A percentile compares a stretch with the other conserved stretches of the same genome.
These are phyloP conservation scores for Plasmopara halstedii DNA, from an alignment of 352 stramenopile species.

Conservation along the genomic window DNA sequence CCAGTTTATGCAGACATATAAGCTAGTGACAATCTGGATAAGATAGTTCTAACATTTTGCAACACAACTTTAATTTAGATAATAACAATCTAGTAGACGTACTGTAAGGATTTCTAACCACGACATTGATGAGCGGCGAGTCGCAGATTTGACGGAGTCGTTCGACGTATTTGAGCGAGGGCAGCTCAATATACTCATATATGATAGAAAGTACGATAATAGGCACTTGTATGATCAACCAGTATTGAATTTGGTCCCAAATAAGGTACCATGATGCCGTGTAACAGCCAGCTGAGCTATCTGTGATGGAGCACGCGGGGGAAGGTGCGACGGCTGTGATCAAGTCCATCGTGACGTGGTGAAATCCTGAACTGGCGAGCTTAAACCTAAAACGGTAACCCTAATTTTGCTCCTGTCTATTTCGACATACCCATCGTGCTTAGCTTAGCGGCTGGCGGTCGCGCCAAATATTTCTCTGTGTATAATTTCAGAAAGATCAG, in stretches of 20 bases:
- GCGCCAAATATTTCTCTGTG: no score
- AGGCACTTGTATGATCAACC: constrained; percentile 67
- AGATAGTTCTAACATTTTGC: constrained; percentile 49
- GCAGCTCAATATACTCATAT: constrained; percentile 78
- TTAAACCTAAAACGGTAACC: no score
- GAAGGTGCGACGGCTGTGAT: background rate
- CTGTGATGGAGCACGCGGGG: constrained; percentile 46
- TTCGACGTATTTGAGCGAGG: constrained; percentile 54
- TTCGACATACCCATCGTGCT: no score
- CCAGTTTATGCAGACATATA: constrained; percentile 79
- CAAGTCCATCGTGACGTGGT: constrained; percentile 16
- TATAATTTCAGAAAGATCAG: no score
- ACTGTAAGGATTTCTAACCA: constrained; percentile 29
- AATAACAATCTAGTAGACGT: background rate
- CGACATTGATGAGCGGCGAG: constrained; percentile 54
- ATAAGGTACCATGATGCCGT: constrained; percentile 79
- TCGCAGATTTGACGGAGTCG: constrained; percentile 60
- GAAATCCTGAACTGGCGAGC: no score
- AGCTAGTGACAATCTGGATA: constrained; percentile 67
- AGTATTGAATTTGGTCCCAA: constrained; percentile 73
- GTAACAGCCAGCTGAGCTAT: constrained; percentile 51
- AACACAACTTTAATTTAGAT: background rate
- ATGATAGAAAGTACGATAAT: constrained; percentile 60
- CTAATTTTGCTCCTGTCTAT: no score
- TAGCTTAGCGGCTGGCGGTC: no score